phyloP scores from a whole-genome alignment of 1,284 basidiomycete genomes.

The Cutaneotrichosporon daszewskae region DNA sequence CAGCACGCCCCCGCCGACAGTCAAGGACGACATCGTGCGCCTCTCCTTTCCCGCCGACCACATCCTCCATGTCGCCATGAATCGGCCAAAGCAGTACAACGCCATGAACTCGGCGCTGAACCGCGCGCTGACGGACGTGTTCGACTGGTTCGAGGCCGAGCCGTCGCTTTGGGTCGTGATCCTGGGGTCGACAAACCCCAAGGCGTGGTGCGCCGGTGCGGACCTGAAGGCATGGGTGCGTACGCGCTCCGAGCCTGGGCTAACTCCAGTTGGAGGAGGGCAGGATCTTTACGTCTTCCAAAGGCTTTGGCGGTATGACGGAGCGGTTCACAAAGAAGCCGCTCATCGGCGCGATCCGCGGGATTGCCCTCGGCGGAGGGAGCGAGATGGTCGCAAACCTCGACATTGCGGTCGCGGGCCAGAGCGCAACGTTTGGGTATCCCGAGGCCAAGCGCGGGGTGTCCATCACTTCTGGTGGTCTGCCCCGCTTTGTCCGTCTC shows the following conservation, averaged over 20 bases:
- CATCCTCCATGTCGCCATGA: conserved; percentile 15
- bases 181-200: conserved; percentile 8
- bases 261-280: conserved; percentile 11
- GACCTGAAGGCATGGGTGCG: conserved; percentile 17
- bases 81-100: conserved; percentile 17
- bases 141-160: conserved; percentile 20
- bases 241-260: neutral
- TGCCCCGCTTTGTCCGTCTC: conserved; percentile 12
- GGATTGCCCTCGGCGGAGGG: conserved; percentile 15
- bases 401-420: conserved; percentile 14
- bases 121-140: conserved; percentile 7
- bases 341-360: conserved; percentile 17
- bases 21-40: conserved; percentile 10
- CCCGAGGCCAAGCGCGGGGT: conserved; percentile 19
- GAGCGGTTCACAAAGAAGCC: conserved; percentile 18
- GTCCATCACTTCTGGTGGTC: conserved; percentile 10
- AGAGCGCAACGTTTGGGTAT: conserved; percentile 11
- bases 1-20: conserved; percentile 5
- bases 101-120: conserved; percentile 15
- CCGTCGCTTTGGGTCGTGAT: conserved; percentile 12
- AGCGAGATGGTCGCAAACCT: conserved; percentile 14
- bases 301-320: conserved; percentile 14
- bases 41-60: conserved; percentile 13
- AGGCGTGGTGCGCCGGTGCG: conserved; percentile 17
- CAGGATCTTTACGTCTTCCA: conserved; percentile 2